A percentile compares a stretch with the other conserved stretches of the same genome.
Conservation (phyloP, 371 early-diverging fungal species). For the Amoeboaphelidium occidentale region DNA sequence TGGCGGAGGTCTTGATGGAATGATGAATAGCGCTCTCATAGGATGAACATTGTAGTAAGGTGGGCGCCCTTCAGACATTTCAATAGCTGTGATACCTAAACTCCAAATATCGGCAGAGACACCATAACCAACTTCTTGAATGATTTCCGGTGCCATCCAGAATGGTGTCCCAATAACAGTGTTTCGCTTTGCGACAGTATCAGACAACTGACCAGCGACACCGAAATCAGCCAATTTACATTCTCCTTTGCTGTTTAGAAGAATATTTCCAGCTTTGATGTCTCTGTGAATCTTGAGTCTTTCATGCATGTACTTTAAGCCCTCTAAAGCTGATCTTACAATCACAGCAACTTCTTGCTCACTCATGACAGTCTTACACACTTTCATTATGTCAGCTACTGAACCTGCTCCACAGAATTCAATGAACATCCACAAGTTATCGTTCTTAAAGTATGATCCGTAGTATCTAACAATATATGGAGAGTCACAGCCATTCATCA, state of each 20-base stretch:
- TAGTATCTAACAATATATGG: conserved; percentile 1
- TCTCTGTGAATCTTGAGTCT: conserved; percentile 3
- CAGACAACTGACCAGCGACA: conserved; percentile 14
- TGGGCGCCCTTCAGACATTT: conserved; percentile 27
- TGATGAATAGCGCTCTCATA: conserved; percentile 15
- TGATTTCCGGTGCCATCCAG: conserved; percentile 29
- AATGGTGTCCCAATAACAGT: conserved; percentile 28
- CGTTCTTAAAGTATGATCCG: conserved; percentile 1
- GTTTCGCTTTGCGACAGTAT: conserved; percentile 20
- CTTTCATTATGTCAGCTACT: conserved; percentile 1
- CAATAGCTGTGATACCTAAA: conserved; percentile 29
- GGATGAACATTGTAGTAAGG: conserved; percentile 27
- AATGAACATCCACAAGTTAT: conserved; percentile 2
- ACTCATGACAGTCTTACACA: neutral
- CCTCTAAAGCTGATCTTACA: neutral
- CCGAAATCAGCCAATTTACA: conserved; percentile 15
- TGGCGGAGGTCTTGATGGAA: conserved; percentile 24
- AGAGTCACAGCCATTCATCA: conserved; percentile 12
- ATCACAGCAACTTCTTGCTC: neutral
- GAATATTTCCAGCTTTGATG: conserved; percentile 10
- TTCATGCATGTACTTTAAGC: neutral
- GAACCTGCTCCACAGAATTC: conserved; percentile 1
- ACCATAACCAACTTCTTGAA: conserved; percentile 25
- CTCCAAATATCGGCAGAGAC: conserved; percentile 31
- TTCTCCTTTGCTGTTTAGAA: neutral